Base-by-base conservation (phyloP, 768 basidiomycete genomes). In the Piloderma croceum region DNA sequence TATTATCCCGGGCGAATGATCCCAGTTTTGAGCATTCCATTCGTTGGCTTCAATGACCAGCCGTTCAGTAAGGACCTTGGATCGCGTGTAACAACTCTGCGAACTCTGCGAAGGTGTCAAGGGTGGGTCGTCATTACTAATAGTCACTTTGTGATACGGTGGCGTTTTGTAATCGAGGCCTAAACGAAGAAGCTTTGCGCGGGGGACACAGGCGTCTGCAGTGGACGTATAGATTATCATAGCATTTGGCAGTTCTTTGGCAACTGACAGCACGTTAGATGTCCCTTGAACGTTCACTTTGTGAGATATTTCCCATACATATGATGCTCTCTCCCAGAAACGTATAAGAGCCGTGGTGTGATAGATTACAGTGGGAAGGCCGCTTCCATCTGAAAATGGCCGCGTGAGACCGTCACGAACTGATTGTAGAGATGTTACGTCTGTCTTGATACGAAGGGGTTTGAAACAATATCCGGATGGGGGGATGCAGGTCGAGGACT, bases 21-120 rank as follows among this genome's bases (percentile, higher is more conserved):
- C 1, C 58, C 74, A 3, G 78, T 78, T 35, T 64, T 54, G 9
- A 80, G 55, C 7, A 65, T 65, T 4, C 37, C 63, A 53, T 4
- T 64, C 67, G 50, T 78, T 76, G n/a, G 77, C 75, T 1, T 58
- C 61, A n/a, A 74, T 55, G 5, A 80, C 73, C 25, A 77, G 57
- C 50, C 67, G 60, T 54, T 80, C 77, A 1, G 75, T 76, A 39
- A 66, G 49, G 7, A 68, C 66, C 54, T 80, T 80, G 31, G 77
- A 76, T 29, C 65, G 63, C 49, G 74, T 71, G 52, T 81, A 81
- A 19, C 69, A 69, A 49, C 71, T 73, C 21, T 70, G 48, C 13
- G 52, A 49, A 1, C n/a, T n/a, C n/a, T 56, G 56, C 2, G 67
- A 63, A 44, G 62, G 62, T 2, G 61, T 59, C 39, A 75, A 43